These are phyloP conservation scores for Neonectria punicea DNA, from an alignment of 2,329 filamentous ascomycete species.

Conservation along the genomic window DNA sequence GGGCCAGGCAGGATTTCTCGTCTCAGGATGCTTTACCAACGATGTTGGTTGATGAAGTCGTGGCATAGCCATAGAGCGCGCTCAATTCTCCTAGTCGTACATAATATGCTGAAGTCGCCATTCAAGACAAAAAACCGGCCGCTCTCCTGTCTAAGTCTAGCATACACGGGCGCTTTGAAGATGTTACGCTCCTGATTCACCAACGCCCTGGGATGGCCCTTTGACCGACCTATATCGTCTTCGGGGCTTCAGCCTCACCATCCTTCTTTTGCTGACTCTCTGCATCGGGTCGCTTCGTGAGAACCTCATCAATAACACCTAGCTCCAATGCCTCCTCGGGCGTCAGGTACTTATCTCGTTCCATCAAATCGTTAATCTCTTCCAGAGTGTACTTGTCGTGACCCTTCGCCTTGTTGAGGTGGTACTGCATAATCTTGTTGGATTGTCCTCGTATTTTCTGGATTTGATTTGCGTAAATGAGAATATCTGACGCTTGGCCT, in stretches of 20 bases:
- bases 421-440: conserved; percentile 88
- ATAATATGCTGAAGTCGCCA: background rate
- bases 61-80: background rate
- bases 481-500: conserved; percentile 80
- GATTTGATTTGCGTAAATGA: conserved; percentile 98
- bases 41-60: background rate
- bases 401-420: conserved; percentile 82
- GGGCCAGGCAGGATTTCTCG: conserved; percentile 8
- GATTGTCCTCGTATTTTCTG: conserved; percentile 84
- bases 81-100: background rate
- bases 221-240: conserved; percentile 21
- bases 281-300: conserved; percentile 69
- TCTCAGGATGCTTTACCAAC: background rate
- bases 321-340: conserved; percentile 88
- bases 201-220: background rate
- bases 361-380: conserved; percentile 94
- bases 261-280: conserved; percentile 48
- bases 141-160: background rate
- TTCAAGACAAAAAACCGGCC: background rate
- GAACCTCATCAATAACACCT: conserved; percentile 91
- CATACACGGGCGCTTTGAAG: background rate
- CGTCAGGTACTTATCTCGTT: conserved; percentile 93
- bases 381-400: conserved; percentile 81
- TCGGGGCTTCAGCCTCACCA: conserved; percentile 23
- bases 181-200: background rate